These are phyloP conservation scores for Melanogaster broomeanus DNA, from an alignment of 768 basidiomycete species.

Conservation along the genomic window DNA sequence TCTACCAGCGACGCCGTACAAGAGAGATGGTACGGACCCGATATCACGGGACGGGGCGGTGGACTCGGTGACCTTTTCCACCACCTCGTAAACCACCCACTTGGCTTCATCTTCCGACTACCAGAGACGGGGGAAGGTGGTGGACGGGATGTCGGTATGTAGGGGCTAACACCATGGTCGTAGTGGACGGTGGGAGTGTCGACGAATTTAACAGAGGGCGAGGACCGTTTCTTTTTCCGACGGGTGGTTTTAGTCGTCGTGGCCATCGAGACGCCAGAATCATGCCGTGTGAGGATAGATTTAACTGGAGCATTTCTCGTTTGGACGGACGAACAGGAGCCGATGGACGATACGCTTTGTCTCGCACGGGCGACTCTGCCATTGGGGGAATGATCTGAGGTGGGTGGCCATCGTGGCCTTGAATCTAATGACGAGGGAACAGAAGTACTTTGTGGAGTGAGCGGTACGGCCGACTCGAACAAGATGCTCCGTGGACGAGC, in stretches of 20 bases:
- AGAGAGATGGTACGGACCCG: slow-evolving; percentile 33
- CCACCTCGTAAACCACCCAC: slow-evolving; percentile 29
- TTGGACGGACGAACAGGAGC: slow-evolving; percentile 31
- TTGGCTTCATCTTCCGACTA: slow-evolving; percentile 2
- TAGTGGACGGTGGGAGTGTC: slow-evolving; percentile 66
- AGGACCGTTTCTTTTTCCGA: slow-evolving; percentile 32
- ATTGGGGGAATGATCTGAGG: slow-evolving; percentile 14
- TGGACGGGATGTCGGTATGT: slow-evolving; percentile 15
- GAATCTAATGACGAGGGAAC: slow-evolving; percentile 19
- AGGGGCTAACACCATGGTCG: slow-evolving; percentile 12
- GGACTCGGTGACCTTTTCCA: slow-evolving; percentile 21
- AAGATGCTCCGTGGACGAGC: slow-evolving; percentile 29
- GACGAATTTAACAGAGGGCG: slow-evolving; percentile 67
- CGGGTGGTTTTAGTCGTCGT: slow-evolving; percentile 27
- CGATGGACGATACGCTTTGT: slow-evolving; percentile 42
- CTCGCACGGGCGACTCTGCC: slow-evolving; percentile 27
- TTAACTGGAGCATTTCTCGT: slow-evolving; percentile 37
- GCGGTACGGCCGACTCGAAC: slow-evolving; percentile 19
- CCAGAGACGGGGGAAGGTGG: slow-evolving; percentile 13
- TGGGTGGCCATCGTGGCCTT: slow-evolving; percentile 17
- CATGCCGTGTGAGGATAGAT: slow-evolving; percentile 59
- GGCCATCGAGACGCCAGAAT: slow-evolving; percentile 47
- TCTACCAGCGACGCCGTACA: slow-evolving; percentile 35
- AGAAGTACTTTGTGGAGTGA: neutral
- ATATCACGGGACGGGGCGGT: slow-evolving; percentile 30